Evolutionary conservation across 1,284 basidiomycete species (phyloP), one percentile per base, ranked within the genome.

Genomic region (Microbotryum violaceum): DNA sequence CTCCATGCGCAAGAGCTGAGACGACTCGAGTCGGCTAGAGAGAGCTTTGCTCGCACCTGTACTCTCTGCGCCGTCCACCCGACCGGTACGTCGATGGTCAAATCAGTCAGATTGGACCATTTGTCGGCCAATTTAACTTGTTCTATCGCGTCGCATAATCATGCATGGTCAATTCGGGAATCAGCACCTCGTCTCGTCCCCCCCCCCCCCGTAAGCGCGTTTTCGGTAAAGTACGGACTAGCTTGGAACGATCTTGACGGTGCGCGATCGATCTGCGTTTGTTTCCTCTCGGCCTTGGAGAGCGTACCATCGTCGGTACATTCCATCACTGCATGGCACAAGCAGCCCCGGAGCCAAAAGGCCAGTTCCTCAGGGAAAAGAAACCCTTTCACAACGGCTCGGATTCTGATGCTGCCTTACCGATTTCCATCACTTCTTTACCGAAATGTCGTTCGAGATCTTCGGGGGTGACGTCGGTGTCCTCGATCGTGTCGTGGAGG

Each of bases 401-500:
- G 9, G 9, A 9, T 31, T 9, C 31, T 2, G 8, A 3, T 10
- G 2, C 31, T 31, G 31, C 31, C 31, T 31, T 57, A 74, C 75
- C 77, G 31, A 78, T 77, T 3, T 62, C 53, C 10, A 74, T 76
- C 12, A 78, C 77, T 18, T 71, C 67, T 3, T 67, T 60, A 2
- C 77, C 77, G 50, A 78, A 77, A 20, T 25, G 25, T 16, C 18
- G 6, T 12, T 49, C 55, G 9, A 57, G 12, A 20, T 48, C 55
- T 69, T 74, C 71, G 1, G 74, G 64, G 0, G 74, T 74, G 9
- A 74, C 75, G 47, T 75, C 71, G 6, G 77, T 78, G 59, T 78
- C 77, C 65, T 78, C 77, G 16, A 78, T 73, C 2, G 75, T 76
- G 62, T 78, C 77, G 58, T 78, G 77, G 27, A 78, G 65, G 3